These are phyloP conservation scores for Melaleuca alternifolia DNA, from an alignment of 345 rosid species.

Conservation along the genomic window DNA sequence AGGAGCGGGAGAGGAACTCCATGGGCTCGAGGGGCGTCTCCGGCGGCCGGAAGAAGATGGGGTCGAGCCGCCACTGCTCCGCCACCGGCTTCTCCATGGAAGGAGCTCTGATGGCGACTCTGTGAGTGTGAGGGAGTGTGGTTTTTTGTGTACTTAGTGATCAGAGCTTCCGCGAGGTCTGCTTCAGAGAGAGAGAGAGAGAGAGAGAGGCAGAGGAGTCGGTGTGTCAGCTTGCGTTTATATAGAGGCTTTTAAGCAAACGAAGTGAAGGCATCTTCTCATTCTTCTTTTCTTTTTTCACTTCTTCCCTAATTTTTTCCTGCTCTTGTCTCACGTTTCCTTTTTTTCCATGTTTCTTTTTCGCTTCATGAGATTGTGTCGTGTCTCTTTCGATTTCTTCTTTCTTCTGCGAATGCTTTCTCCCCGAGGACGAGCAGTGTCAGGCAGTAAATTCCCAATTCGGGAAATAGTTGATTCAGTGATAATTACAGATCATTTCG, in stretches of 20 bases:
- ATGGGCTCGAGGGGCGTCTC: conserved; percentile 86
- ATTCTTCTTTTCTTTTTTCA: background rate
- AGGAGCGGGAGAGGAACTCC: conserved; percentile 95
- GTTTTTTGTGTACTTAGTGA: background rate
- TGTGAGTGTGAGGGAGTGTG: background rate
- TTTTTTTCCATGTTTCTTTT: background rate
- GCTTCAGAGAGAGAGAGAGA: background rate
- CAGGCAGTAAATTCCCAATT: background rate
- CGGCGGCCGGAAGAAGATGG: conserved; percentile 56
- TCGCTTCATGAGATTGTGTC: background rate
- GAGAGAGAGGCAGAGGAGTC: background rate
- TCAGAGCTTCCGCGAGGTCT: background rate
- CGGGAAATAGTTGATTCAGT: background rate
- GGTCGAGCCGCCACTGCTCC: conserved; percentile 56
- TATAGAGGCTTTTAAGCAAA: background rate
- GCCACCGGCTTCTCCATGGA: conserved; percentile 48
- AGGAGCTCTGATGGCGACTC: background rate
- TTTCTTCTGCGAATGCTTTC: background rate
- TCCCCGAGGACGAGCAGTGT: background rate
- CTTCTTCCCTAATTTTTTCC: background rate
- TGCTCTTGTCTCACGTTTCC: background rate
- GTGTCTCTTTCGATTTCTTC: background rate
- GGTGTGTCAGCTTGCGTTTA: background rate
- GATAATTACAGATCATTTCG: background rate
- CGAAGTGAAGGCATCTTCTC: background rate